Conservation (phyloP, 495 filamentous ascomycete species). For the Xylaria nigripes region DNA sequence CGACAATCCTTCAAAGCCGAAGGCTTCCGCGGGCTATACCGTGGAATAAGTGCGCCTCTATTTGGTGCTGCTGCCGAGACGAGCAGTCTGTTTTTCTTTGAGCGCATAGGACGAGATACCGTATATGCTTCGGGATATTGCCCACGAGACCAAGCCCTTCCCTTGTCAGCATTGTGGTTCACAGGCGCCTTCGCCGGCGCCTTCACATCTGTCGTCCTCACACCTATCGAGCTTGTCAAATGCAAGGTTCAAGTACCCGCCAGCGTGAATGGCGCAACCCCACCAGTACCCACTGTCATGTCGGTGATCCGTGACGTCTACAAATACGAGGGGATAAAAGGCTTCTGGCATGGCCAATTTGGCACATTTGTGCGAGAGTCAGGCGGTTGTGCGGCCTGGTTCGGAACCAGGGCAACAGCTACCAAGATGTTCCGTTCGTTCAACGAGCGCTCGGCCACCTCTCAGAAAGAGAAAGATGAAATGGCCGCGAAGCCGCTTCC, state of each 20-base stretch:
- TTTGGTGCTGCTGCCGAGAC: slow-evolving; percentile 88
- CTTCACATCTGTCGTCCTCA: slow-evolving; percentile 82
- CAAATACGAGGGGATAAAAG: slow-evolving; percentile 66
- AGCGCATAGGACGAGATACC: slow-evolving; percentile 54
- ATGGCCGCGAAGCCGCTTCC: slow-evolving; percentile 40
- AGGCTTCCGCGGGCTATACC: slow-evolving; percentile 77
- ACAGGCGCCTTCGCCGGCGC: slow-evolving; percentile 83
- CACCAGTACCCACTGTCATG: slow-evolving; percentile 25
- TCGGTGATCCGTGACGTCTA: slow-evolving; percentile 70
- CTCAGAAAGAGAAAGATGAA: slow-evolving; percentile 23
- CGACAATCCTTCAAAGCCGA: slow-evolving; percentile 67
- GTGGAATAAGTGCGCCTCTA: slow-evolving; percentile 87
- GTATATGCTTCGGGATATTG: slow-evolving; percentile 50
- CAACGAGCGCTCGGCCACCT: slow-evolving; percentile 27
- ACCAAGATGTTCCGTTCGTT: slow-evolving; percentile 52
- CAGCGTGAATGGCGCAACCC: slow-evolving; percentile 19
- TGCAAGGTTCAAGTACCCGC: slow-evolving; percentile 89
- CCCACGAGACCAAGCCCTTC: slow-evolving; percentile 46
- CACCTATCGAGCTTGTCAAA: slow-evolving; percentile 94
- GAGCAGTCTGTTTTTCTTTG: slow-evolving; percentile 88
- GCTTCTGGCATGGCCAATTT: slow-evolving; percentile 92
- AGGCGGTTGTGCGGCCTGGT: slow-evolving; percentile 91
- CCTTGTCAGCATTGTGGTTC: slow-evolving; percentile 61
- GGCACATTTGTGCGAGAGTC: slow-evolving; percentile 92
- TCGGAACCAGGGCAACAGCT: slow-evolving; percentile 81